Evolutionary conservation across 2,329 filamentous ascomycete genomes (phyloP).

Genomic region (Lomentospora prolificans): DNA sequence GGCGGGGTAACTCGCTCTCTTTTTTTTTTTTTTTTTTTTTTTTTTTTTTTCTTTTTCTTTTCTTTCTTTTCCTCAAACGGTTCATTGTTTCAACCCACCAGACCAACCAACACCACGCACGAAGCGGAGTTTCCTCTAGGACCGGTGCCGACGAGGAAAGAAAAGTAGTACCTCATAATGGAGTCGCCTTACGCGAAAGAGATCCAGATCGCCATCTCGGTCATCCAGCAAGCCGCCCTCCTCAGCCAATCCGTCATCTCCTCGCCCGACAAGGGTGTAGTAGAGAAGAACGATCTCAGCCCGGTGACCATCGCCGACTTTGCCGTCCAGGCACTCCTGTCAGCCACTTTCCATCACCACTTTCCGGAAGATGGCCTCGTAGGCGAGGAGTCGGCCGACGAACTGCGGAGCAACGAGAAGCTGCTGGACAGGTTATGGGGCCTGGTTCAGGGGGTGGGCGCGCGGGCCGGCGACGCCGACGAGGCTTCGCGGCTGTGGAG

Average conservation of each 20-base stretch:
- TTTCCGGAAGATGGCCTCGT: conserved; percentile 44
- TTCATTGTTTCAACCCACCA: too few species aligned
- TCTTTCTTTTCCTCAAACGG: too few species aligned
- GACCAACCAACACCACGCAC: background rate
- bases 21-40: too few species aligned
- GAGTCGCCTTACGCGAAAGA: conserved; percentile 32
- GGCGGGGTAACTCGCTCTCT: background rate
- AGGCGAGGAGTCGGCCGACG: conserved; percentile 43
- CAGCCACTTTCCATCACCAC: conserved; percentile 34
- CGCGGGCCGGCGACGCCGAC: conserved; percentile 15
- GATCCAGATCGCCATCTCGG: conserved; percentile 30
- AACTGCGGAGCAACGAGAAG: conserved; percentile 30
- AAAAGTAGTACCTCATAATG: conserved; percentile 19
- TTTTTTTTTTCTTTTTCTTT: too few species aligned
- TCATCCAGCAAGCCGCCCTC: conserved; percentile 33
- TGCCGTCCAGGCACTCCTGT: conserved; percentile 46
- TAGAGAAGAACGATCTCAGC: conserved; percentile 44
- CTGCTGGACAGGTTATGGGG: conserved; percentile 38
- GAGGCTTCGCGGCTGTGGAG: conserved; percentile 13
- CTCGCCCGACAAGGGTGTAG: conserved; percentile 35
- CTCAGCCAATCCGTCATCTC: conserved; percentile 40
- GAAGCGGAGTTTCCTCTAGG: background rate
- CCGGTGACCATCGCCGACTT: conserved; percentile 52
- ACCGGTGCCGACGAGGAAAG: background rate
- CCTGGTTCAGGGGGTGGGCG: conserved; percentile 23